phyloP scores from a whole-genome alignment of 306 rosid species.

The Castanopsis chinensis region DNA sequence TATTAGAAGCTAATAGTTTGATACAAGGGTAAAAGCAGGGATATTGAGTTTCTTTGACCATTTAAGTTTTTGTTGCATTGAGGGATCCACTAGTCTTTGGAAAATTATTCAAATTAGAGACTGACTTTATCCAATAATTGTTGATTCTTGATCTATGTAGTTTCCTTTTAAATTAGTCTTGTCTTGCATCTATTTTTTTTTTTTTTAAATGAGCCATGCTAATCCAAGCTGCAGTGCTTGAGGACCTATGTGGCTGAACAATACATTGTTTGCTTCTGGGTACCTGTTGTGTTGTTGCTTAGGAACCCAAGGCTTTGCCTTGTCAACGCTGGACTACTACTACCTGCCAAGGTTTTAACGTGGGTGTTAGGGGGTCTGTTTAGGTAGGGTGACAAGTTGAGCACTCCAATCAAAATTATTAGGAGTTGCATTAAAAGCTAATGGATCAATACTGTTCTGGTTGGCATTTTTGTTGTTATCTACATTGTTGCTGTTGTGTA shows the following conservation, averaged over 20 bases:
- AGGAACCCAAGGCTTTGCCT: slow-evolving; percentile 1
- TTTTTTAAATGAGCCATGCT: not conserved
- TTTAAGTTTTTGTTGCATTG: not conserved
- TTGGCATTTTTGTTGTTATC: slow-evolving; percentile 20
- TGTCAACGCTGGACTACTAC: not conserved
- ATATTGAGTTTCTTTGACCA: not conserved
- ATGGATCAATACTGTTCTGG: not conserved
- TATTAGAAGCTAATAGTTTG: not conserved
- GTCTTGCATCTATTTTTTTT: not conserved
- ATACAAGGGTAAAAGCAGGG: not conserved
- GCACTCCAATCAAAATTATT: slow-evolving; percentile 11
- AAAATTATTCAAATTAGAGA: not conserved
- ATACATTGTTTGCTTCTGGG: not conserved
- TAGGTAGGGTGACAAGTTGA: slow-evolving; percentile 11
- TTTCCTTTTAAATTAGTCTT: not conserved
- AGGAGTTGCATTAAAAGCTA: not conserved
- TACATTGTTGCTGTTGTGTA: slow-evolving; percentile 23
- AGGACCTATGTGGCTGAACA: not conserved
- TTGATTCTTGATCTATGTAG: not conserved
- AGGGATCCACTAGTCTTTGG: not conserved
- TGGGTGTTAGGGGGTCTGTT: not conserved
- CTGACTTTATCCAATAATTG: not conserved
- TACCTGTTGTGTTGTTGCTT: not conserved
- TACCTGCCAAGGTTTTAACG: not conserved
- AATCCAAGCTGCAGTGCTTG: not conserved